Base-by-base conservation (phyloP, 2,329 filamentous ascomycete genomes). In the Aspergillus phoenicis region DNA sequence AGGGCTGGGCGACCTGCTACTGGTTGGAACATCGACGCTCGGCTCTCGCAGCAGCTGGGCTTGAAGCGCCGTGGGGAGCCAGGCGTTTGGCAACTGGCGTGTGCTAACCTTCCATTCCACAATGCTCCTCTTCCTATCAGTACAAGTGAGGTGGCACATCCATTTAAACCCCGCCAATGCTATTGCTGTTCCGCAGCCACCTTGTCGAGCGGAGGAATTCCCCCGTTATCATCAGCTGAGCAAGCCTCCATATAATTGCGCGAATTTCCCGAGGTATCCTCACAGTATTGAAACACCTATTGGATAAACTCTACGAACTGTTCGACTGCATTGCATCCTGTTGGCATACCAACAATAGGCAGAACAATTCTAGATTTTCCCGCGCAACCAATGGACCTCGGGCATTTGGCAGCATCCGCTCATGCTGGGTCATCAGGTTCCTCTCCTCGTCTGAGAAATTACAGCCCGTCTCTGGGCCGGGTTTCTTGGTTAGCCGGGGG, bases 121-220 rank as follows among this genome's bases (percentile, higher is more conserved):
- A 68, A 86, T 85, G 48, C 80, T 81, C 66, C 66, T 84, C 83
- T 67, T 85, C 84, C 83, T 83, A 86, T 33, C 80, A 71, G 77
- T 84, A 69, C 64, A 74, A 60, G 10, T 67, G 7, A 61, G 43
- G 52, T n/a, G 52, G 48, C 24, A 64, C 68, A 45, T 77, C 73
- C 47, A 72, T 66, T 15, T n/a, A n/a, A n/a, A n/a, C 62, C 78
- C 77, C 8, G 78, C 77, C 62, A 78, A 74, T 5, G 71, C 67
- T 72, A 80, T 77, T 4, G 77, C 77, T 11, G 74, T 69, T 79
- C 77, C 11, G 77, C 71, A 2, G 74, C 73, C 5, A 78, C 66
- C 52, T 73, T 75, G 5, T 72, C 68, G 11, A 79, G 66, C 7
- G 64, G 57, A 15, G 69, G 70, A 24, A 76, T 59, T 8, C 66